Evolutionary conservation across 768 basidiomycete genomes (phyloP).

Genomic region (Imleria badia): DNA sequence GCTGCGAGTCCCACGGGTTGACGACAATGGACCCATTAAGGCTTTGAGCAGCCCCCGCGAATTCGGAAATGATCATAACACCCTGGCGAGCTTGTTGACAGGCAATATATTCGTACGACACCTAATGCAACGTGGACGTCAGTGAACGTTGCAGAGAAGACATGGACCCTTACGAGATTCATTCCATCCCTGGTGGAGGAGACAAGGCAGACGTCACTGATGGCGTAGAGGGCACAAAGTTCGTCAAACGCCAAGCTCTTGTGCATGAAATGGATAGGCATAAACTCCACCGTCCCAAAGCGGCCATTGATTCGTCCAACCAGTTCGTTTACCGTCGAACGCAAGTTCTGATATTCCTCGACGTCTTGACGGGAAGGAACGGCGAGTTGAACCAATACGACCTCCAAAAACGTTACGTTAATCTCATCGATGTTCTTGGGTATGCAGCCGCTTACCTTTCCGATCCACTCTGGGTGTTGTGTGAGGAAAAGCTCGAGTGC

Average conservation of each 20-base stretch:
- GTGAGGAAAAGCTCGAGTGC: constrained; percentile 95
- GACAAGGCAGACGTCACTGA: constrained; percentile 95
- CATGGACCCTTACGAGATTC: constrained; percentile 76
- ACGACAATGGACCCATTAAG: constrained; percentile 96
- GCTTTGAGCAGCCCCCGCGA: constrained; percentile 95
- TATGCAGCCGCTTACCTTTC: constrained; percentile 59
- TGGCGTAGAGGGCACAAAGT: constrained; percentile 94
- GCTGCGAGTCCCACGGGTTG: constrained; percentile 99
- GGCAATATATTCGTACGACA: constrained; percentile 98
- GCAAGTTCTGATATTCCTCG: constrained; percentile 97
- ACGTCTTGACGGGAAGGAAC: constrained; percentile 98
- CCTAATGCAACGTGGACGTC: constrained; percentile 46
- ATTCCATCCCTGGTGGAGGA: constrained; percentile 96
- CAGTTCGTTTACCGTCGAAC: constrained; percentile 94
- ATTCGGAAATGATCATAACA: constrained; percentile 97
- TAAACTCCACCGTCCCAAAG: constrained; percentile 98
- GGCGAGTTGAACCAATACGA: constrained; percentile 94
- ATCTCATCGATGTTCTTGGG: background rate
- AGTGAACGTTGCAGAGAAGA: constrained; percentile 6
- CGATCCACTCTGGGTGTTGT: constrained; percentile 99
- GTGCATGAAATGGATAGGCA: constrained; percentile 99
- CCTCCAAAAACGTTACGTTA: constrained; percentile 42
- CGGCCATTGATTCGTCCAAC: constrained; percentile 98
- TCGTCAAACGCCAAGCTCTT: constrained; percentile 92
- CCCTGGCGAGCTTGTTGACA: constrained; percentile 93